These are phyloP conservation scores for Cladosporium sp. DNA, from an alignment of 2,329 filamentous ascomycete genomes.

Conservation along the genomic window DNA sequence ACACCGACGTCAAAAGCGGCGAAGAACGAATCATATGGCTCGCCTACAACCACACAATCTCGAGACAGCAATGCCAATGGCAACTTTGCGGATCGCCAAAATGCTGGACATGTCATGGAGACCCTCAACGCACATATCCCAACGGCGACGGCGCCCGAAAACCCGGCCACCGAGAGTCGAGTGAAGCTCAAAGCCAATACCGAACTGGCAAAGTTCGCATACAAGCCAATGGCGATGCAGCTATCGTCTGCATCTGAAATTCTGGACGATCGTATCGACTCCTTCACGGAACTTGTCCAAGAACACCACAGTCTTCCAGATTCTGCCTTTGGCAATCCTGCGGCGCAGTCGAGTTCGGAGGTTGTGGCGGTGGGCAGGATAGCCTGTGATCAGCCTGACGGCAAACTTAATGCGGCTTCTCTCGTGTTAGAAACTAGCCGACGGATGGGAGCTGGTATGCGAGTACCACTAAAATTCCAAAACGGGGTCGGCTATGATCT, in stretches of 20 bases:
- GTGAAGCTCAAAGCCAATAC: conserved; percentile 84
- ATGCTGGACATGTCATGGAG: conserved; percentile 80
- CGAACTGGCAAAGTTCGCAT: conserved; percentile 85
- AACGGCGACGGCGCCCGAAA: conserved; percentile 49
- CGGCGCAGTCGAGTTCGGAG: conserved; percentile 78
- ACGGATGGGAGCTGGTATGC: conserved; percentile 75
- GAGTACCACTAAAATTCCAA: conserved; percentile 73
- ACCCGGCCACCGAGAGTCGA: conserved; percentile 70
- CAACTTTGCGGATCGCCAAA: conserved; percentile 70
- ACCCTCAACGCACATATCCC: conserved; percentile 74
- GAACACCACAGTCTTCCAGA: conserved; percentile 75
- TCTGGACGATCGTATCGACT: conserved; percentile 91
- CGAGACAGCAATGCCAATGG: conserved; percentile 18
- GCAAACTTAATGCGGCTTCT: conserved; percentile 80
- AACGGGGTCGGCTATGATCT: conserved; percentile 74
- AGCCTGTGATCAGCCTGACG: conserved; percentile 82
- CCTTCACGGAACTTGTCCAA: conserved; percentile 74
- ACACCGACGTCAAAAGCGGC: conserved; percentile 50
- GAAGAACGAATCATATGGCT: conserved; percentile 44
- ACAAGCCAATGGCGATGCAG: conserved; percentile 94
- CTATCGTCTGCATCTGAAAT: conserved; percentile 89
- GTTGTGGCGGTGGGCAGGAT: conserved; percentile 90
- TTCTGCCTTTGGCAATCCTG: conserved; percentile 81
- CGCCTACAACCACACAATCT: conserved; percentile 49
- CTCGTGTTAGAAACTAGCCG: conserved; percentile 86